Evolutionary conservation across 176 grass and related monocot species (phyloP).

Genomic region (Pharus latifolius): DNA sequence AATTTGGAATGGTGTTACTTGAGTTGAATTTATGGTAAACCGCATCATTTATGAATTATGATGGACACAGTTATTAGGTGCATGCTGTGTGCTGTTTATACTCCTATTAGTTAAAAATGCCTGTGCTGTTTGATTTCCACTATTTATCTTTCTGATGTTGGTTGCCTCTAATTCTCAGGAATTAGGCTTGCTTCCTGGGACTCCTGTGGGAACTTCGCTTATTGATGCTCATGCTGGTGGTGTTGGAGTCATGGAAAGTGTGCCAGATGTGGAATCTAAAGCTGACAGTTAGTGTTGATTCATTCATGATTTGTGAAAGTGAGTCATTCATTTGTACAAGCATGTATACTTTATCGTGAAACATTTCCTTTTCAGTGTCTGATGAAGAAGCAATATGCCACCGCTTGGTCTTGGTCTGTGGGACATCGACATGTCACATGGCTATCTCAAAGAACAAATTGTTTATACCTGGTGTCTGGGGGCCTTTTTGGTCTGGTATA

Average conservation of each 20-base stretch:
- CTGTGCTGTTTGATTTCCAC: background rate
- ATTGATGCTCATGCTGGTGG: constrained; percentile 98
- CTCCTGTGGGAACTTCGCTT: constrained; percentile 86
- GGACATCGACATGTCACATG: constrained; percentile 97
- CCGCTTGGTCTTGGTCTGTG: constrained; percentile 87
- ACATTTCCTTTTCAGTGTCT: constrained; percentile 19
- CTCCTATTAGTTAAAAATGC: background rate
- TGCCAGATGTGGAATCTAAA: constrained; percentile 37
- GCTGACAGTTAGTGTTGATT: constrained; percentile 30
- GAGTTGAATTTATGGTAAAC: constrained; percentile 6
- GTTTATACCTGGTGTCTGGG: constrained; percentile 90
- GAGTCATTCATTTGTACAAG: background rate
- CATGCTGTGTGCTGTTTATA: constrained; percentile 4
- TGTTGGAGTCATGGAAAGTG: constrained; percentile 89
- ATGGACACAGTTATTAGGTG: constrained; percentile 1
- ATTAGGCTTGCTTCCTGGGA: constrained; percentile 67
- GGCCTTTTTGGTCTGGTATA: constrained; percentile 95
- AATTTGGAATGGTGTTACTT: background rate
- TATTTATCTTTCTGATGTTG: background rate
- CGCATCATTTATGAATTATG: background rate
- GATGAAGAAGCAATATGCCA: constrained; percentile 68
- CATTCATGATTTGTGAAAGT: background rate
- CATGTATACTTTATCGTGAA: background rate
- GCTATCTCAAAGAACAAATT: constrained; percentile 70
- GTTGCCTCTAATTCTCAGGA: constrained; percentile 40